Conservation (phyloP, 352 stramenopile genomes). For the Phytophthora idaei region DNA sequence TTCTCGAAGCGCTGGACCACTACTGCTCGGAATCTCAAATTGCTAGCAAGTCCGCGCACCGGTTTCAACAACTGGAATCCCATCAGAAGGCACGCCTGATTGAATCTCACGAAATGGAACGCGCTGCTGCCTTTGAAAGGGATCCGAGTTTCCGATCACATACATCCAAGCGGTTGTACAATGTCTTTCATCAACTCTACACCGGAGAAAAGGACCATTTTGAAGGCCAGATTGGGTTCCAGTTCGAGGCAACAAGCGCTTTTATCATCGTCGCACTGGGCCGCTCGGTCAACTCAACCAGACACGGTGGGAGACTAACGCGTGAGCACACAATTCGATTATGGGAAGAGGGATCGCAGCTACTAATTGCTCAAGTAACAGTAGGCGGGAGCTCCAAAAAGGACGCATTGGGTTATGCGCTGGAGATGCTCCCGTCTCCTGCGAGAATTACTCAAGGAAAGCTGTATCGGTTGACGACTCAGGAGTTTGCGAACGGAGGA, state of each 20-base stretch:
- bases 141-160: conserved; percentile 50
- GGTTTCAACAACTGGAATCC: conserved; percentile 67
- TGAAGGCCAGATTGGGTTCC: conserved; percentile 89
- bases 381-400: conserved; percentile 71
- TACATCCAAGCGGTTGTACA: conserved; percentile 79
- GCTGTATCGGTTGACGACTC: conserved; percentile 85
- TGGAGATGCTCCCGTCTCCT: conserved; percentile 59
- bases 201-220: conserved; percentile 91
- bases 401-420: conserved; percentile 76
- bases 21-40: conserved; percentile 72
- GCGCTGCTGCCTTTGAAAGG: conserved; percentile 54
- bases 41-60: conserved; percentile 66
- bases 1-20: conserved; percentile 72
- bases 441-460: conserved; percentile 81
- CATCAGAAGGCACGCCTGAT: conserved; percentile 62
- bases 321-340: conserved; percentile 79
- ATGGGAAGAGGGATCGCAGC: conserved; percentile 84
- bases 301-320: conserved; percentile 67
- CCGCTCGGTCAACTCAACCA: conserved; percentile 72
- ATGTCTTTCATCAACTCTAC: conserved; percentile 89
- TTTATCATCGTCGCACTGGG: conserved; percentile 85
- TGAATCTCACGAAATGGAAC: conserved; percentile 71
- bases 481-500: conserved; percentile 87
- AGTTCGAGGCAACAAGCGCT: conserved; percentile 86
- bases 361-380: conserved; percentile 65